Evolutionary conservation across 2,329 filamentous ascomycete species (phyloP).

Genomic region (Xylariaceae sp.): DNA sequence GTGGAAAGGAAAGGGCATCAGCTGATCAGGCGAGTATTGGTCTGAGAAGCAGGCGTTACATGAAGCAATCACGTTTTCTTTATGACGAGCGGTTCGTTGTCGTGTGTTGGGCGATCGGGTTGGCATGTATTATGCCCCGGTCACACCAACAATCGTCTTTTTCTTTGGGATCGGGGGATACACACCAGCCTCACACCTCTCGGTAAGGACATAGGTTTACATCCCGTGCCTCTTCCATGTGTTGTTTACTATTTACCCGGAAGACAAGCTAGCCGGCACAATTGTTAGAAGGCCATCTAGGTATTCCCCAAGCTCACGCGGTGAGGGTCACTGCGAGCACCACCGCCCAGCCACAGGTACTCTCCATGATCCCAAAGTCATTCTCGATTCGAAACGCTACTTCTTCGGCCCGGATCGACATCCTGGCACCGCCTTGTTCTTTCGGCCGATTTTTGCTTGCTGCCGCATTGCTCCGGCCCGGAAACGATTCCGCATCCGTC

Average conservation of each 20-base stretch:
- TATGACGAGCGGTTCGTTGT: too few species aligned
- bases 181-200: too few species aligned
- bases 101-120: too few species aligned
- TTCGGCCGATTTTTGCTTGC: conserved; percentile 20
- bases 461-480: not conserved
- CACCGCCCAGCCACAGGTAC: conserved; percentile 47
- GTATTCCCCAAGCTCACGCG: conserved; percentile 14
- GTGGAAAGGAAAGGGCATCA: too few species aligned
- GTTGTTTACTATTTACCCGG: too few species aligned
- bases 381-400: conserved; percentile 50
- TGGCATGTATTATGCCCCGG: too few species aligned
- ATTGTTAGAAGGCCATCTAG: not conserved
- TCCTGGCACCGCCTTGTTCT: conserved; percentile 28
- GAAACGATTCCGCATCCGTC: conserved; percentile 1
- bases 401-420: conserved; percentile 44
- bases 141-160: too few species aligned
- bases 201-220: too few species aligned
- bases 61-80: too few species aligned
- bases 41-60: not conserved
- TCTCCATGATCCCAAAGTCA: conserved; percentile 50
- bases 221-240: too few species aligned
- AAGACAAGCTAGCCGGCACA: not conserved
- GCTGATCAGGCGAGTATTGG: not conserved
- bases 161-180: too few species aligned
- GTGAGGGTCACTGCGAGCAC: conserved; percentile 40